These are phyloP conservation scores for Rhodosorus marinus DNA, from an alignment of 23 red algal species.

Conservation along the genomic window DNA sequence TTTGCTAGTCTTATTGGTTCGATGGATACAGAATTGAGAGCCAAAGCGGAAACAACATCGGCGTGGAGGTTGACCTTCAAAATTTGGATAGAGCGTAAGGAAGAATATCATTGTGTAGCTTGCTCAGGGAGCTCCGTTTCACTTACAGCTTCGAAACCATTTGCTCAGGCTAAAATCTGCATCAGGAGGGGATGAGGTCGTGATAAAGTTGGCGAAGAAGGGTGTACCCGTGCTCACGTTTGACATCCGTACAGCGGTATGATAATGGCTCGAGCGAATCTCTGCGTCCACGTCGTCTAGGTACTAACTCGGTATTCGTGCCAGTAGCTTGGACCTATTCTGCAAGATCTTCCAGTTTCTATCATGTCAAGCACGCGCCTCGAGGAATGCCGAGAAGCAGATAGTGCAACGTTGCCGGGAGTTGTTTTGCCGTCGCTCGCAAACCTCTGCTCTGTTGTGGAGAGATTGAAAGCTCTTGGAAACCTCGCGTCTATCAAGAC, in stretches of 20 bases:
- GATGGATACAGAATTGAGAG: conserved; percentile 65
- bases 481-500: conserved; percentile 18
- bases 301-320: background rate
- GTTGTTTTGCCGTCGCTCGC: conserved; percentile 36
- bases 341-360: conserved; percentile 64
- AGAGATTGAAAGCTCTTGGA: conserved; percentile 50
- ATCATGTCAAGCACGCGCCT: conserved; percentile 42
- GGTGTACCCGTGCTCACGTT: conserved; percentile 59
- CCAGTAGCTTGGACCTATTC: conserved; percentile 45
- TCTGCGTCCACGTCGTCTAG: background rate
- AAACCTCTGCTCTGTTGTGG: conserved; percentile 31
- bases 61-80: conserved; percentile 69
- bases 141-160: no score
- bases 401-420: conserved; percentile 12
- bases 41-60: conserved; percentile 66
- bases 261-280: no score
- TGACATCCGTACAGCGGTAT: conserved; percentile 50
- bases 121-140: no score
- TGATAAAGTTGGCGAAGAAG: conserved; percentile 56
- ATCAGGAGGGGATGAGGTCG: conserved; percentile 32
- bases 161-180: conserved; percentile 59
- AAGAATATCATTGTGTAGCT: no score
- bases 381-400: conserved; percentile 29
- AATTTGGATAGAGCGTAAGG: conserved; percentile 43
- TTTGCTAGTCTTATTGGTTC: conserved; percentile 39